A percentile compares a stretch with the other conserved stretches of the same genome.
These are phyloP conservation scores for Paecilomyces variotii DNA, from an alignment of 2,329 filamentous ascomycete species.

Conservation along the genomic window DNA sequence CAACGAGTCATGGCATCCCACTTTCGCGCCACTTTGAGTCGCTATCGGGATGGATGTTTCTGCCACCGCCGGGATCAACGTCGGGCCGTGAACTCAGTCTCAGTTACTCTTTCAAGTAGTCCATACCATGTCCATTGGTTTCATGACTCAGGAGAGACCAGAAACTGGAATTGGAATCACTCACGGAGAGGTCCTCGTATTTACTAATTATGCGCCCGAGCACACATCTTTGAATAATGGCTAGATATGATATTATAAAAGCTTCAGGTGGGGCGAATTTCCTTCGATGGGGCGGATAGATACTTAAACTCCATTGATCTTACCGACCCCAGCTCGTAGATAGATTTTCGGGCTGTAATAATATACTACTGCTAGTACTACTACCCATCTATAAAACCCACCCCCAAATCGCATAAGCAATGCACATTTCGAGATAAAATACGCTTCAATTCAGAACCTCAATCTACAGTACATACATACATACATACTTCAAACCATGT, in stretches of 20 bases:
- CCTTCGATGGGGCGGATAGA: background rate
- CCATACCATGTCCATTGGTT: too few relatives aligned
- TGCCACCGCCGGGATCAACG: slow-evolving; percentile 4
- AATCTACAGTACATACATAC: background rate
- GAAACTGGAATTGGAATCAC: too few relatives aligned
- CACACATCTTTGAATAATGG: background rate
- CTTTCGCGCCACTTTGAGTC: background rate
- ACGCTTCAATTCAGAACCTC: too few relatives aligned
- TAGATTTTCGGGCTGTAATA: background rate
- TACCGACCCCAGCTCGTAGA: background rate
- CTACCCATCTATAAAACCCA: background rate
- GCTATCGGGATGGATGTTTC: background rate
- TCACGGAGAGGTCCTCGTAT: too few relatives aligned
- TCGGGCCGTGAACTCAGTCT: slow-evolving; percentile 13
- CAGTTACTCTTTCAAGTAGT: too few relatives aligned
- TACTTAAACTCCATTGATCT: background rate
- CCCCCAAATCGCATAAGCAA: background rate
- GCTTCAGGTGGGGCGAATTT: too few relatives aligned
- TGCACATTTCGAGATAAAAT: background rate
- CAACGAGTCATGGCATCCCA: background rate
- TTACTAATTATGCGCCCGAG: too few relatives aligned
- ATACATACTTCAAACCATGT: background rate
- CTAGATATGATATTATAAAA: too few relatives aligned
- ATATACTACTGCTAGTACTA: too few relatives aligned
- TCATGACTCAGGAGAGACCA: too few relatives aligned